Evolutionary conservation across 345 rosid genomes (phyloP).

Genomic region (Aquilaria sinensis): DNA sequence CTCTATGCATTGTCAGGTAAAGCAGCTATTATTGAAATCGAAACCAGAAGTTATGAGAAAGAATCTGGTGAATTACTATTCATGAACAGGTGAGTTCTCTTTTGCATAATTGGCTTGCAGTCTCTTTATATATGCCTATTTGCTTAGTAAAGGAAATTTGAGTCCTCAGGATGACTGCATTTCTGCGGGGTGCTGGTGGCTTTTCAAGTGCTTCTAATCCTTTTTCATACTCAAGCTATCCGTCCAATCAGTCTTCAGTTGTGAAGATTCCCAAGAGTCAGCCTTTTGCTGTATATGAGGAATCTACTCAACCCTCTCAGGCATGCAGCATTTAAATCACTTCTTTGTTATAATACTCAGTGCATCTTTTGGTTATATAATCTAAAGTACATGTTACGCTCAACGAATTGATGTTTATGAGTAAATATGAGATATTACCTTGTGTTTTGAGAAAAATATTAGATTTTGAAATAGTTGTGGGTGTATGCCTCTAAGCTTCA

Average conservation of each 20-base stretch:
- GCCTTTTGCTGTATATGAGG: slow-evolving; percentile 62
- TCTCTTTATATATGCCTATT: neutral
- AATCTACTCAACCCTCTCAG: slow-evolving; percentile 76
- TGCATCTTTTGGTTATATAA: neutral
- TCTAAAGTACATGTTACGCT: neutral
- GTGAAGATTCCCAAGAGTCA: slow-evolving; percentile 62
- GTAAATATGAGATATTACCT: neutral
- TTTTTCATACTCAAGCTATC: slow-evolving; percentile 67
- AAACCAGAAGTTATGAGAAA: slow-evolving; percentile 65
- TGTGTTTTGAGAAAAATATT: neutral
- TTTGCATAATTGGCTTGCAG: slow-evolving; percentile 4
- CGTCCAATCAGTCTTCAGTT: slow-evolving; percentile 44
- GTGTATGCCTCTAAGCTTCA: slow-evolving; percentile 9
- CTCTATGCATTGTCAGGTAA: slow-evolving; percentile 45
- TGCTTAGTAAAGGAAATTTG: slow-evolving; percentile 10
- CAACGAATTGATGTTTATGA: neutral
- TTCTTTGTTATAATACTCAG: neutral
- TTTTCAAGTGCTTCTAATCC: slow-evolving; percentile 71
- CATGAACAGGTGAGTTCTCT: slow-evolving; percentile 62
- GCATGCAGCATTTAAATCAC: slow-evolving; percentile 28
- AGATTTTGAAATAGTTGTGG: slow-evolving; percentile 2
- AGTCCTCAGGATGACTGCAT: slow-evolving; percentile 48
- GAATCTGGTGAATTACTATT: slow-evolving; percentile 64
- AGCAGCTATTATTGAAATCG: slow-evolving; percentile 81
- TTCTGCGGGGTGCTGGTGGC: slow-evolving; percentile 87